Evolutionary conservation across 140 eudicot species (phyloP).

Genomic region (Stevia rebaudiana): DNA sequence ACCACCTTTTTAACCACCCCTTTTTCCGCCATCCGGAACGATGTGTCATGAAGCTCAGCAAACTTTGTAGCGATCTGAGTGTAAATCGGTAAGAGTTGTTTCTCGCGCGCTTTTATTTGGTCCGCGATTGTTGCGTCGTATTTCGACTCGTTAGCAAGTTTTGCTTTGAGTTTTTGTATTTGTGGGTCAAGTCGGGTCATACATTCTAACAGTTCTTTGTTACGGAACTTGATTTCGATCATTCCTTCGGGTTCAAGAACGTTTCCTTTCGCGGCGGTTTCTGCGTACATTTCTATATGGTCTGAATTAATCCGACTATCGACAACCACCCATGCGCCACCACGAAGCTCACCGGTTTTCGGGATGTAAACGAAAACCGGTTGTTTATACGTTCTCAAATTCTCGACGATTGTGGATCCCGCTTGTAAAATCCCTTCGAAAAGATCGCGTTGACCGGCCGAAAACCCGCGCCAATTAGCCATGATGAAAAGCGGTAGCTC

Average conservation of each 20-base stretch:
- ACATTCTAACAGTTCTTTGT: constrained; percentile 63
- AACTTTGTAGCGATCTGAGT: constrained; percentile 94
- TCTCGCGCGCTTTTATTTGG: constrained; percentile 79
- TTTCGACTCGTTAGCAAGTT: constrained; percentile 36
- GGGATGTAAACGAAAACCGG: constrained; percentile 97
- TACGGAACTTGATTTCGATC: constrained; percentile 86
- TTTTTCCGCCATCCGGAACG: constrained; percentile 78
- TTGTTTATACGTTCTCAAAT: constrained; percentile 78
- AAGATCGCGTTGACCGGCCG: constrained; percentile 96
- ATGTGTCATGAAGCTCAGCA: constrained; percentile 92
- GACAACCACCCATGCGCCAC: constrained; percentile 99
- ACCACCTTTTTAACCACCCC: constrained; percentile 71
- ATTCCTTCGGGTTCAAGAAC: constrained; percentile 97
- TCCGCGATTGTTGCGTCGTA: constrained; percentile 36
- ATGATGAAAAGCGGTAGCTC: constrained; percentile 91
- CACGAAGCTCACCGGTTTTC: constrained; percentile 89
- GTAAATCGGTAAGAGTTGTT: constrained; percentile 81
- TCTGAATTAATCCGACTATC: constrained; percentile 89
- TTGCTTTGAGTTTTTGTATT: constrained; percentile 45
- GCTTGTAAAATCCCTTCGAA: constrained; percentile 99
- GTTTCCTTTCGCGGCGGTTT: constrained; percentile 83
- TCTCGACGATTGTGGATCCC: constrained; percentile 93
- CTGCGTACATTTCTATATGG: constrained; percentile 93
- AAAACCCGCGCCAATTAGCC: constrained; percentile 99
- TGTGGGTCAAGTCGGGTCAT: constrained; percentile 81